Percentiles rank a stretch among this genome's conserved stretches.
Evolutionary conservation across 441 rosid genomes (phyloP).

Genomic region (Isatis lusitanica): DNA sequence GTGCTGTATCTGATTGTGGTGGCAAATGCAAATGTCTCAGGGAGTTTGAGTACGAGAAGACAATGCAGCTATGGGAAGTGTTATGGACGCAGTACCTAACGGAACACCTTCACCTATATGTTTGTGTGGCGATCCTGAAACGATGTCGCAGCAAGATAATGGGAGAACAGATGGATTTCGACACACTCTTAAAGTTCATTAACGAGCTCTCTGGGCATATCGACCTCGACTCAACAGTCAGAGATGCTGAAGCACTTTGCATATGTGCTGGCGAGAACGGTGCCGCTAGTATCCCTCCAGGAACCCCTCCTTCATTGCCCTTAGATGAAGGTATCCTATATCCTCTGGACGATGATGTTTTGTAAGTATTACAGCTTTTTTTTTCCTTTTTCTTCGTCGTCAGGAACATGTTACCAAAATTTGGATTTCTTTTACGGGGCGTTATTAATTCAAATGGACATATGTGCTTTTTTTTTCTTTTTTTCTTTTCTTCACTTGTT

Average conservation of each 20-base stretch:
- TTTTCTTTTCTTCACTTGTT: not conserved
- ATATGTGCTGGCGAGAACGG: constrained; percentile 94
- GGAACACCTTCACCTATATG: constrained; percentile 89
- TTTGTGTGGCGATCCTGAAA: constrained; percentile 91
- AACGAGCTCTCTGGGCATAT: constrained; percentile 87
- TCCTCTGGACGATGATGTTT: constrained; percentile 66
- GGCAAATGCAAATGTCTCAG: constrained; percentile 42
- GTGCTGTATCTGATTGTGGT: constrained; percentile 11
- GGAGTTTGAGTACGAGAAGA: constrained; percentile 83
- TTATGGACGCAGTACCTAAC: constrained; percentile 84
- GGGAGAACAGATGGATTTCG: constrained; percentile 95
- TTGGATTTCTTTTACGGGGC: constrained; percentile 12
- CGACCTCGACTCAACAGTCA: constrained; percentile 66
- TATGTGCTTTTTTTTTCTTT: not conserved
- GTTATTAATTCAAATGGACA: constrained; percentile 14
- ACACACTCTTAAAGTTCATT: constrained; percentile 90
- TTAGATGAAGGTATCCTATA: constrained; percentile 53
- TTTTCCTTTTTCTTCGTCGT: not conserved
- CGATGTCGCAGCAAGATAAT: constrained; percentile 81
- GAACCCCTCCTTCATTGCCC: constrained; percentile 91
- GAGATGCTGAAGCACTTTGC: constrained; percentile 96
- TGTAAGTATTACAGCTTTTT: constrained; percentile 46
- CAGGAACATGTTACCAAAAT: constrained; percentile 8
- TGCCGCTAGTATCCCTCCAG: constrained; percentile 88
- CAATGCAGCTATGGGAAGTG: constrained; percentile 93